Base-by-base conservation (phyloP, 345 rosid species). In the Ceriops zippeliana region DNA sequence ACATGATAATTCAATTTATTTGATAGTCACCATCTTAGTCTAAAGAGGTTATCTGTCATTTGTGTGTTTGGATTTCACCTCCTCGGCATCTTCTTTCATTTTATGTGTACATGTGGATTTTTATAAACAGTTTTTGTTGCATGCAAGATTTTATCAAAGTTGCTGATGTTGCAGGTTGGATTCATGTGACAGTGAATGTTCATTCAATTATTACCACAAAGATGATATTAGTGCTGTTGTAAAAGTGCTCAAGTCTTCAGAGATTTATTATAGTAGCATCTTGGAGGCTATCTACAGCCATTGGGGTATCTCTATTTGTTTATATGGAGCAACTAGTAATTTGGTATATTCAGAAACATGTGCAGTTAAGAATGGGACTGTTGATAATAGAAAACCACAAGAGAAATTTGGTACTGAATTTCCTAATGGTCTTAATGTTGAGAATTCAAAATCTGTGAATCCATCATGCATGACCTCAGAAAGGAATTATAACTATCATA, bases 151-250 rank as follows among this genome's bases (percentile, higher is more conserved):
- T 42, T 42, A 42, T 42, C 17, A 42, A 42, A 42, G 6, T 75
- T 73, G 46, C 54, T 73, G 62, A 72, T 67, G 63, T 79, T 88
- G 81, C 97, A 91, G 99, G 83, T 80, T 89, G 64, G 96, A 95
- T 70, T 83, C 87, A 51, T 79, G 75, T 68, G 87, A 73, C 57
- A 32, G 75, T 24, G 90, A 81, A 47, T 74, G 51, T n/a, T 71
- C 75, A 52, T 73, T 82, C 72, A 85, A 80, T 76, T 90, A 81
- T 83, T 95, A 89, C 76, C 83, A 83, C 60, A 78, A 69, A 70
- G 74, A 83, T 79, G 96, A 87, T 78, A 84, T 95, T 74, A 73
- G 70, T 70, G 62, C 22, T 26, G 82, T 91, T 59, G 66, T 86
- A 80, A 86, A 88, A 76, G 87, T 77, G 80, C 85, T 95, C 27